phyloP scores from a whole-genome alignment of 306 rosid genomes.

The Prunus mira region DNA sequence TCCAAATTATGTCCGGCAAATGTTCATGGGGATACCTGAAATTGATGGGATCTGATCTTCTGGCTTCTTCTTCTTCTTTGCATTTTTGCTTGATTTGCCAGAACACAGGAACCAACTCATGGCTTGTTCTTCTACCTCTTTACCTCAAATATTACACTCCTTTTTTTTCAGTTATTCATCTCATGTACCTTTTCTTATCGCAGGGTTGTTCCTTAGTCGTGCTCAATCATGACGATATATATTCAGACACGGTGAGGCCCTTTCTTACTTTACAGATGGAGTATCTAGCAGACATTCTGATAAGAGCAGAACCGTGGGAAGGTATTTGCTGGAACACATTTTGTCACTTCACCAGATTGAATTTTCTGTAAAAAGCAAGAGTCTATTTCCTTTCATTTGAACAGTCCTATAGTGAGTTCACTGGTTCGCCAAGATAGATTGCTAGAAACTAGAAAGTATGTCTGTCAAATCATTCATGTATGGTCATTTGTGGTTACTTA shows the following conservation, averaged over 20 bases:
- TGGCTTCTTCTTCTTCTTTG: conserved; percentile 38
- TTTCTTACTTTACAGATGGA: conserved; percentile 32
- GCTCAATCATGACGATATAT: conserved; percentile 48
- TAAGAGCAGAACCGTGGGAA: conserved; percentile 81
- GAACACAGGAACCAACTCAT: conserved; percentile 55
- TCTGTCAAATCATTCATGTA: too few relatives aligned
- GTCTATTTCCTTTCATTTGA: background rate
- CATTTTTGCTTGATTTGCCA: conserved; percentile 34
- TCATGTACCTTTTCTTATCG: background rate
- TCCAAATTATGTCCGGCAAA: background rate
- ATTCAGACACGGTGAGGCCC: conserved; percentile 50
- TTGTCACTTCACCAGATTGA: background rate
- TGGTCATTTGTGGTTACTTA: too few relatives aligned
- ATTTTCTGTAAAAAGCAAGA: background rate
- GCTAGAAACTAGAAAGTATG: too few relatives aligned
- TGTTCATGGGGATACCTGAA: conserved; percentile 36
- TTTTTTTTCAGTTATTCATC: conserved; percentile 7
- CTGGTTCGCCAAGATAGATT: too few relatives aligned
- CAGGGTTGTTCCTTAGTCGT: too few relatives aligned
- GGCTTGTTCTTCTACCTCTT: conserved; percentile 7
- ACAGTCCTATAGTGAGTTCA: too few relatives aligned
- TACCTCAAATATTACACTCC: conserved; percentile 2
- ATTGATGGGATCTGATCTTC: conserved; percentile 49
- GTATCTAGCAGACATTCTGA: conserved; percentile 71
- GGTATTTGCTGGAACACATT: conserved; percentile 45